Percentiles rank a stretch among this genome's conserved stretches.
Conservation (phyloP, 1,284 basidiomycete genomes). For the Dichomitus squalens region DNA sequence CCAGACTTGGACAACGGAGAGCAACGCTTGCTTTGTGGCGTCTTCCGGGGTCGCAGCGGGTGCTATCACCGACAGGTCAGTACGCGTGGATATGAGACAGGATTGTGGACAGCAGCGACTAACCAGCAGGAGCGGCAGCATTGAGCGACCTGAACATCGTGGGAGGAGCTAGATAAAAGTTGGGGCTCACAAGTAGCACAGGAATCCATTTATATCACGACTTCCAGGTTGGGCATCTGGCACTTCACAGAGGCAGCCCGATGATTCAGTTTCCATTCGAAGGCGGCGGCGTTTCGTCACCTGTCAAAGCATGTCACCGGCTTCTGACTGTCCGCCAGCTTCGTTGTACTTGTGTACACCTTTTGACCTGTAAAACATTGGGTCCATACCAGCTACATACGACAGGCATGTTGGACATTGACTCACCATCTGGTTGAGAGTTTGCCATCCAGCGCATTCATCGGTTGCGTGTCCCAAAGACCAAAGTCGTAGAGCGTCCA, state of each 20-base stretch:
- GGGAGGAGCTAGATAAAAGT: background rate
- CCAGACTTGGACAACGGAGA: constrained; percentile 34
- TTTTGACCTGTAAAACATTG: no score
- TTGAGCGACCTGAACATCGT: background rate
- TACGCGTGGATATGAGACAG: background rate
- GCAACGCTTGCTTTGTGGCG: constrained; percentile 30
- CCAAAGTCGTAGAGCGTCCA: no score
- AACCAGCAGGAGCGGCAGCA: background rate
- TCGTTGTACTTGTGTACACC: no score
- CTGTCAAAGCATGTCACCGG: no score
- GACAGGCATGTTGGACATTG: no score
- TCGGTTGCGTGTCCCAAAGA: no score
- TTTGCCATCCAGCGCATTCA: no score
- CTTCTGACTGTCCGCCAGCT: no score
- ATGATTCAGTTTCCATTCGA: background rate
- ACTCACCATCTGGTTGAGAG: no score
- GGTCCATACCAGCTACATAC: no score
- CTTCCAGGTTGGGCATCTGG: background rate
- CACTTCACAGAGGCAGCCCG: background rate
- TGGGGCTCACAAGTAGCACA: no score
- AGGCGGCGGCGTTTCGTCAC: constrained; percentile 18
- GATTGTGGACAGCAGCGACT: background rate
- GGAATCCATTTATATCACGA: background rate
- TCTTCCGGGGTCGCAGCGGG: constrained; percentile 30
- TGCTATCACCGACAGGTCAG: constrained; percentile 15